Evolutionary conservation across 2,329 filamentous ascomycete species (phyloP), one percentile per base, ranked within the genome.

Genomic region (Cucurbitaria berberidis): DNA sequence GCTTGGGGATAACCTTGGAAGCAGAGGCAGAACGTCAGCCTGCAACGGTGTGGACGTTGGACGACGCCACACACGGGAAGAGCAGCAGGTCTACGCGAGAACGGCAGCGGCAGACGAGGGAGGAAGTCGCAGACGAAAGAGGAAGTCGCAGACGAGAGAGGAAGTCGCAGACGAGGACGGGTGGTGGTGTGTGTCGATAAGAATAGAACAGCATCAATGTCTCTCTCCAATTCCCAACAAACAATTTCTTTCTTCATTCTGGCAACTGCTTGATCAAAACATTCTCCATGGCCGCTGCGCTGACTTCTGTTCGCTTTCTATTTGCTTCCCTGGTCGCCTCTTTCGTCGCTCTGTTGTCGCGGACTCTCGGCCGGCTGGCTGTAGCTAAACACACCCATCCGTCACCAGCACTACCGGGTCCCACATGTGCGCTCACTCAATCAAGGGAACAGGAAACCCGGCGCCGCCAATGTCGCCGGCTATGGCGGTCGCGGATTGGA

Each of bases 131-230:
- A 57, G 43, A 51, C 55, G 55, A 51, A n/a, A n/a, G 5, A 5
- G 52, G 55, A 42, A 58, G 45, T 27, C 22, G 45, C 24, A 58
- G 32, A 46, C 55, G 55, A 57, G 45, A 27, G 30, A 10, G 47
- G 54, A 43, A 57, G 44, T 48, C 49, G 54, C 44, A 57, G 43
- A 51, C 55, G 55, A 51, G n/a, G n/a, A n/a, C n/a, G n/a, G n/a
- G n/a, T n/a, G n/a, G n/a, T n/a, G n/a, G 30, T 24, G 38, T 40
- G 36, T 45, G 19, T 38, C 49, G 49, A 26, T 34, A 39, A 42
- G n/a, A 35, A 48, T 48, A 52, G 48, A 13, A n/a, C n/a, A n/a
- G n/a, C n/a, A n/a, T 29, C 22, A 46, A 35, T 21, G 42, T 22
- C 9, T 15, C 16, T 38, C 41, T 43, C 19, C 30, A 35, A 49